Evolutionary conservation across 495 filamentous ascomycete species (phyloP), one percentile per base, ranked within the genome.

Genomic region (Xylaria palmicola): DNA sequence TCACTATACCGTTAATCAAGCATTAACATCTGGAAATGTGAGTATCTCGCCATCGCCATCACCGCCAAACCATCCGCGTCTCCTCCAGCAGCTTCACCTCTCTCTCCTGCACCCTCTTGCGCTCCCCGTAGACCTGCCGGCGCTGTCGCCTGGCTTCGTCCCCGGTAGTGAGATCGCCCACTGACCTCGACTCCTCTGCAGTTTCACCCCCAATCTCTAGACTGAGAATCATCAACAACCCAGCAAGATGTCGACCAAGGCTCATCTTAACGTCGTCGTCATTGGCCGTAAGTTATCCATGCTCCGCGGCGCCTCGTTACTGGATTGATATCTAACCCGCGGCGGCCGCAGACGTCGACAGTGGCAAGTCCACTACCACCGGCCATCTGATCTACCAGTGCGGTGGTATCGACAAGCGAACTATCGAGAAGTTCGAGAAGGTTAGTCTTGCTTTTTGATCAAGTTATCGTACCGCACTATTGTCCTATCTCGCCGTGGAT

Each of bases 381-480:
- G 88, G 89, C 79, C 94, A 98, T 82, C 85, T 98, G 84, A 98
- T 98, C 89, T 98, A 98, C 91, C 96, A 98, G 85, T 98, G 94
- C 84, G 94, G 94, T 88, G 94, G 94, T 89, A 98, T 98, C 75
- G 94, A 98, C 89, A 90, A 91, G 85, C 94, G 94, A 93, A 98
- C 95, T 77, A 98, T 98, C 76, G 95, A 98, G 89, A 98, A 98
- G 89, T 98, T 98, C 86, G 94, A 98, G 92, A 98, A 98, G 90
- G 90, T 93, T 75, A 79, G 86, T 75, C 39, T 30, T 63, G 57
- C 55, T 20, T 70, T 67, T 59, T 58, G 39, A 44, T 36, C 61
- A 10, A 43, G 29, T 39, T 55, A 22, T 36, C 40, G 20, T 8
- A 1, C 41, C 15, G 57, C 44, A 59, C 60, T 43, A 30, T 59